phyloP scores from a whole-genome alignment of 192 early-diverging fungal species.

The Thamnidium elegans region DNA sequence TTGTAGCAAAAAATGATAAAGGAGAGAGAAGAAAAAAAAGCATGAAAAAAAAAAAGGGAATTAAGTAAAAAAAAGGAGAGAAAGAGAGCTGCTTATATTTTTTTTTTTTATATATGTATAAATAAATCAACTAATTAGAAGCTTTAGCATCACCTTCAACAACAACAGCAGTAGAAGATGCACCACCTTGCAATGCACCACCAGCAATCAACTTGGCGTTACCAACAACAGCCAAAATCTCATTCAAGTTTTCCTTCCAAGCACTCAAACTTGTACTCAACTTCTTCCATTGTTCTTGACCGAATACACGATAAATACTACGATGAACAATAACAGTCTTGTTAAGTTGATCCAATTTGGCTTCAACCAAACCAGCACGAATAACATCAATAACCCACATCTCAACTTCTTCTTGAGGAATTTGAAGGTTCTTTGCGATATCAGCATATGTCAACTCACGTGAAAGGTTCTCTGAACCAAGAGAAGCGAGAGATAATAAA shows the following conservation, averaged over 20 bases:
- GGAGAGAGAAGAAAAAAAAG: no score
- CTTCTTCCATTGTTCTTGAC: constrained; percentile 76
- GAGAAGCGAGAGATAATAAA: constrained; percentile 73
- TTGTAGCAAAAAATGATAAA: no score
- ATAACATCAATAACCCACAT: constrained; percentile 95
- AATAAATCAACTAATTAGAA: neutral
- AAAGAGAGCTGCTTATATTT: no score
- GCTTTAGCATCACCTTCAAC: constrained; percentile 13
- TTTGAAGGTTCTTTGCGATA: constrained; percentile 73
- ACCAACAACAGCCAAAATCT: constrained; percentile 81
- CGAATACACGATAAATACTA: constrained; percentile 83
- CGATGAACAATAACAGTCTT: constrained; percentile 78
- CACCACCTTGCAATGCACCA: constrained; percentile 32
- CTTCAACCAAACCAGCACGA: constrained; percentile 88
- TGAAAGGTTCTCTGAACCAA: constrained; percentile 69
- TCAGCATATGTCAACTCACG: constrained; percentile 67
- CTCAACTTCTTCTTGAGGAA: constrained; percentile 83
- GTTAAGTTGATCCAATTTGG: constrained; percentile 90
- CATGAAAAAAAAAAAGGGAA: no score
- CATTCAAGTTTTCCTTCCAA: constrained; percentile 79
- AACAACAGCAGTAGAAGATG: constrained; percentile 23
- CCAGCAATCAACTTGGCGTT: constrained; percentile 76
- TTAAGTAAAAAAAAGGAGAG: no score
- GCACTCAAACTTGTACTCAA: constrained; percentile 62
- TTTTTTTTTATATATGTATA: neutral